A percentile compares a stretch with the other conserved stretches of the same genome.
phyloP scores from a whole-genome alignment of 2,329 filamentous ascomycete genomes.

The Sphaerostilbella broomeana region DNA sequence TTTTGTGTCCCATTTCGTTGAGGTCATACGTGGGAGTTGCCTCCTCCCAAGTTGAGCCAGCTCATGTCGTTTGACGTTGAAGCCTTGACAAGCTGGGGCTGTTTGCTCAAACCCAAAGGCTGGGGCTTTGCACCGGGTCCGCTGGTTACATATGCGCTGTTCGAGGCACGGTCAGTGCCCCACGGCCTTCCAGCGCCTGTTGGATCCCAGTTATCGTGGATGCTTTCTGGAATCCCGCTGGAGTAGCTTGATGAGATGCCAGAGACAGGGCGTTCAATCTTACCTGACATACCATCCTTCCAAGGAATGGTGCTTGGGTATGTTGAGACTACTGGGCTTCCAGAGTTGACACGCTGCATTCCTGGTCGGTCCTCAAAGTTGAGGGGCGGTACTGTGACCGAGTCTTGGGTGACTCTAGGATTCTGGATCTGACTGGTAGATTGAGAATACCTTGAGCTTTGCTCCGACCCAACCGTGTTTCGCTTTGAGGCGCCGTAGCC shows the following conservation, averaged over 20 bases:
- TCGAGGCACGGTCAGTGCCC: constrained; percentile 44
- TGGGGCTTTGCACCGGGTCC: constrained; percentile 26
- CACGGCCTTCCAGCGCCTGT: constrained; percentile 39
- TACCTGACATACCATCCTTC: constrained; percentile 53
- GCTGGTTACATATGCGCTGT: constrained; percentile 44
- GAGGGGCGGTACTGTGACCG: constrained; percentile 63
- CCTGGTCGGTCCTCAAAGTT: constrained; percentile 57
- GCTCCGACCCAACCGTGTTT: constrained; percentile 48
- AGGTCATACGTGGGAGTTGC: constrained; percentile 23
- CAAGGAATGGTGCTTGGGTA: constrained; percentile 45
- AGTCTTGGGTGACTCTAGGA: constrained; percentile 53
- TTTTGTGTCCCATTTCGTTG: constrained; percentile 11
- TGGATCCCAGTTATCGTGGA: constrained; percentile 51
- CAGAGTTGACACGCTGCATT: constrained; percentile 60
- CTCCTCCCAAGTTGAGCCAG: constrained; percentile 68
- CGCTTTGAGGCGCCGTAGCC: constrained; percentile 48
- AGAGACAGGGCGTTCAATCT: constrained; percentile 53
- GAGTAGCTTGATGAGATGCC: constrained; percentile 50
- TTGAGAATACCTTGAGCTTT: constrained; percentile 50
- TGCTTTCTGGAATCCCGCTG: constrained; percentile 59
- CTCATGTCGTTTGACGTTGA: constrained; percentile 62
- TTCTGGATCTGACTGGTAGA: constrained; percentile 18
- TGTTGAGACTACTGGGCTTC: constrained; percentile 62
- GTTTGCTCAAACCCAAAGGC: constrained; percentile 35
- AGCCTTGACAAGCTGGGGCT: constrained; percentile 45